These are phyloP conservation scores for Stachybotrys chlorohalonatus DNA, from an alignment of 2,329 filamentous ascomycete genomes.

Conservation along the genomic window DNA sequence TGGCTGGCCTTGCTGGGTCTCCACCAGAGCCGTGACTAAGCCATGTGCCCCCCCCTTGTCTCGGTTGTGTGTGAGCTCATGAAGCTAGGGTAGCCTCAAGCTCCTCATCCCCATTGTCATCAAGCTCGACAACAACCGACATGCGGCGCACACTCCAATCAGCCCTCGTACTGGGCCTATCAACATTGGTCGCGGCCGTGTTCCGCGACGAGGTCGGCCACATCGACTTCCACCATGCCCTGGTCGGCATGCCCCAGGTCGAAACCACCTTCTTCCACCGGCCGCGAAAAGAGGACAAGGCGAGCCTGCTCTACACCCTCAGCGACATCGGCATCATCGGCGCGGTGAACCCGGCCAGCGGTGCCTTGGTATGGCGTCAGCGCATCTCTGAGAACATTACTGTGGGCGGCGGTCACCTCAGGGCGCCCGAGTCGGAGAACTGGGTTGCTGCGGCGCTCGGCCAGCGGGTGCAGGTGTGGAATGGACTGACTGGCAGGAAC, in stretches of 20 bases:
- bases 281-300: constrained; percentile 71
- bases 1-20: too few species aligned
- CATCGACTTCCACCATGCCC: constrained; percentile 86
- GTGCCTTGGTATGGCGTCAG: constrained; percentile 81
- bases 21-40: too few species aligned
- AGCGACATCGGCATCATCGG: constrained; percentile 78
- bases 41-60: too few species aligned
- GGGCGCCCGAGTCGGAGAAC: constrained; percentile 70
- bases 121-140: constrained; percentile 6
- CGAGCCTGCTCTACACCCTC: constrained; percentile 83
- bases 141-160: constrained; percentile 28
- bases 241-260: constrained; percentile 73
- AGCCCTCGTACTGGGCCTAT: constrained; percentile 28
- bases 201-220: constrained; percentile 86
- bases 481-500: constrained; percentile 69
- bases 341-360: constrained; percentile 81
- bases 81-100: background rate
- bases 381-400: constrained; percentile 46
- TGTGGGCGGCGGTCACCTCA: constrained; percentile 43
- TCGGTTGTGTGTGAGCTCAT: too few species aligned
- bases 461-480: constrained; percentile 67
- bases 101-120: background rate
- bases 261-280: constrained; percentile 92
- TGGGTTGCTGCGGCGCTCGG: constrained; percentile 68
- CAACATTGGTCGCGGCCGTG: constrained; percentile 49